Evolutionary conservation across 768 basidiomycete species (phyloP).

Genomic region (Goffeauzyma gilvescens): DNA sequence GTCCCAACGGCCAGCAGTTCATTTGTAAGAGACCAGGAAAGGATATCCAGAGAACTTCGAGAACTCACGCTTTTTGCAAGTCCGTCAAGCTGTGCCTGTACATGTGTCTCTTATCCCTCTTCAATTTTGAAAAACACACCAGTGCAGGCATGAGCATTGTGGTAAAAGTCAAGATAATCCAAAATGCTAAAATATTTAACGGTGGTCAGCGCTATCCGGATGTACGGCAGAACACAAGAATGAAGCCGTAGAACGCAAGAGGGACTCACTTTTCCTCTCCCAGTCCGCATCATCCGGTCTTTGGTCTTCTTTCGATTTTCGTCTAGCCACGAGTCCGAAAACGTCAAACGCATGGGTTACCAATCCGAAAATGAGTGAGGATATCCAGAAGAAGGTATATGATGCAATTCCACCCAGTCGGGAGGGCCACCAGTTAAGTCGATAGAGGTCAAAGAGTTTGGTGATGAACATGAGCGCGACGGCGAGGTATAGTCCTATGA

Average conservation of each 20-base stretch:
- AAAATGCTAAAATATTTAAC: conserved; percentile 32
- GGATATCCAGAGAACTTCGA: too few species aligned
- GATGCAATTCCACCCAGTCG: conserved; percentile 31
- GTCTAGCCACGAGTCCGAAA: conserved; percentile 19
- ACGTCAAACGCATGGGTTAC: conserved; percentile 26
- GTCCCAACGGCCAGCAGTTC: too few species aligned
- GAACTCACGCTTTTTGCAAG: conserved; percentile 28
- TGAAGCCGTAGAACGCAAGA: background rate
- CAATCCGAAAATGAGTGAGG: conserved; percentile 20
- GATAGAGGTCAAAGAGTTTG: conserved; percentile 35
- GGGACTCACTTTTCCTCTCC: conserved; percentile 27
- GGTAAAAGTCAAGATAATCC: conserved; percentile 29
- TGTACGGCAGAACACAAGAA: background rate
- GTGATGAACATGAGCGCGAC: conserved; percentile 36
- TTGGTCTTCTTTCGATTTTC: conserved; percentile 16
- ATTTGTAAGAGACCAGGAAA: too few species aligned
- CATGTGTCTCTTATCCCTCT: conserved; percentile 33
- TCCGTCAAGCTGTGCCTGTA: conserved; percentile 31
- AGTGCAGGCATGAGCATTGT: conserved; percentile 33
- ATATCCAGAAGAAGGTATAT: conserved; percentile 32
- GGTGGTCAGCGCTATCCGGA: too few species aligned
- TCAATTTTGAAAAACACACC: conserved; percentile 34
- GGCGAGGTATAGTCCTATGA: conserved; percentile 32
- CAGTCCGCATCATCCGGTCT: conserved; percentile 23
- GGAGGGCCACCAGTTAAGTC: conserved; percentile 35